Evolutionary conservation across 225 moss, liverwort and hornwort genomes (phyloP).

Genomic region (Pseudisothecium myosuroides): DNA sequence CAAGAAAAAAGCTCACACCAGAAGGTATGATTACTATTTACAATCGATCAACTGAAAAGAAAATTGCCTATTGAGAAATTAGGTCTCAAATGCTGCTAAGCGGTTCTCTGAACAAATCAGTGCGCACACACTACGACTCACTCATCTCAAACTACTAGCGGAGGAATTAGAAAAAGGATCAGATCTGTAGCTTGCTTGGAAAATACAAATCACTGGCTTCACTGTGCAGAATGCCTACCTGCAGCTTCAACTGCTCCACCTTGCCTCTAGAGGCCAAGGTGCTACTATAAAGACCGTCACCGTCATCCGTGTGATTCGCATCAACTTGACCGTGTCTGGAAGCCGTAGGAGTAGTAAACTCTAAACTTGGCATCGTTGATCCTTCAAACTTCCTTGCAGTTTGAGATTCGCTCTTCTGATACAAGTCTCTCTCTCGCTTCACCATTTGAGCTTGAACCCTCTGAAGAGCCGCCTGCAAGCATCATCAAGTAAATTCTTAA

Average conservation of each 20-base stretch:
- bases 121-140: not conserved
- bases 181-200: not conserved
- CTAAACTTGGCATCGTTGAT: not conserved
- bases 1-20: not conserved
- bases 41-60: not conserved
- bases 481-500: not conserved
- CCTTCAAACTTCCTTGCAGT: slow-evolving; percentile 4
- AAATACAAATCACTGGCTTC: not conserved
- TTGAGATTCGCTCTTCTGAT: slow-evolving; percentile 14
- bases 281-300: slow-evolving; percentile 3
- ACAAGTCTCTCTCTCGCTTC: slow-evolving; percentile 24
- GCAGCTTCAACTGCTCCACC: slow-evolving; percentile 44
- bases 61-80: not conserved
- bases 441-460: slow-evolving; percentile 13
- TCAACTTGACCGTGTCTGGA: slow-evolving; percentile 4
- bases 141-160: not conserved
- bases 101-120: not conserved
- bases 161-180: not conserved
- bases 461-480: slow-evolving; percentile 23
- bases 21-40: not conserved
- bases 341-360: slow-evolving; percentile 23
- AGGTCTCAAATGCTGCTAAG: not conserved
- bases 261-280: slow-evolving; percentile 34
- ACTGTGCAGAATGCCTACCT: slow-evolving; percentile 10
- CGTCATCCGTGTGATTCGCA: slow-evolving; percentile 7